phyloP scores from a whole-genome alignment of 805 yeast genomes.

The Peterozyma xylosa region DNA sequence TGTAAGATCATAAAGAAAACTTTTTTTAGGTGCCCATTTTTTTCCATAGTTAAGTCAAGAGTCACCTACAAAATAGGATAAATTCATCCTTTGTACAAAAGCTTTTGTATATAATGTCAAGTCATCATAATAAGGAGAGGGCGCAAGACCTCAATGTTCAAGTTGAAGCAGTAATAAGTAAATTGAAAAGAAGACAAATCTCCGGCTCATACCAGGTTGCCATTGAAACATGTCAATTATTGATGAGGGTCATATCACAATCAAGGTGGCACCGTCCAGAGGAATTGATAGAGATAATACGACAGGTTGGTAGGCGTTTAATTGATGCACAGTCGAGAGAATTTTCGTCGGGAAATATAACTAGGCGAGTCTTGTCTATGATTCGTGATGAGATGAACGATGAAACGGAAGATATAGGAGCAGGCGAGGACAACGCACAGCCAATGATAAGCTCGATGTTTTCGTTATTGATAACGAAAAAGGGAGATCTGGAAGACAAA shows the following conservation, averaged over 20 bases:
- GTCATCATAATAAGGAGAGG: slow-evolving; percentile 6
- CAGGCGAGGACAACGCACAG: slow-evolving; percentile 20
- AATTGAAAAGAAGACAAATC: slow-evolving; percentile 78
- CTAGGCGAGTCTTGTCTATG: slow-evolving; percentile 79
- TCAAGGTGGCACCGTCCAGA: slow-evolving; percentile 80
- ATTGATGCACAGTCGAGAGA: slow-evolving; percentile 84
- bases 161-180: slow-evolving; percentile 25
- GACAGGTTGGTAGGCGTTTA: slow-evolving; percentile 63
- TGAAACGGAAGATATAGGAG: slow-evolving; percentile 21
- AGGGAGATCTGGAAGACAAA: slow-evolving; percentile 8
- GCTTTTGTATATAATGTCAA: slow-evolving; percentile 2
- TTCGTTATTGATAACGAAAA: slow-evolving; percentile 57
- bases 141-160: slow-evolving; percentile 13
- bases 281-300: slow-evolving; percentile 63
- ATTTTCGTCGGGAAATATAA: slow-evolving; percentile 82
- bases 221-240: slow-evolving; percentile 74
- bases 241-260: slow-evolving; percentile 83
- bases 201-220: slow-evolving; percentile 79
- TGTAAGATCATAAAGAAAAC: background rate
- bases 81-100: background rate
- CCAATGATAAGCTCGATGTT: slow-evolving; percentile 83
- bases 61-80: background rate
- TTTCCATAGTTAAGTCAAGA: background rate
- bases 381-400: slow-evolving; percentile 81
- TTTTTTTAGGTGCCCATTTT: background rate